Conservation (phyloP, 2,329 filamentous ascomycete species). For the Grosmannia clavigera region DNA sequence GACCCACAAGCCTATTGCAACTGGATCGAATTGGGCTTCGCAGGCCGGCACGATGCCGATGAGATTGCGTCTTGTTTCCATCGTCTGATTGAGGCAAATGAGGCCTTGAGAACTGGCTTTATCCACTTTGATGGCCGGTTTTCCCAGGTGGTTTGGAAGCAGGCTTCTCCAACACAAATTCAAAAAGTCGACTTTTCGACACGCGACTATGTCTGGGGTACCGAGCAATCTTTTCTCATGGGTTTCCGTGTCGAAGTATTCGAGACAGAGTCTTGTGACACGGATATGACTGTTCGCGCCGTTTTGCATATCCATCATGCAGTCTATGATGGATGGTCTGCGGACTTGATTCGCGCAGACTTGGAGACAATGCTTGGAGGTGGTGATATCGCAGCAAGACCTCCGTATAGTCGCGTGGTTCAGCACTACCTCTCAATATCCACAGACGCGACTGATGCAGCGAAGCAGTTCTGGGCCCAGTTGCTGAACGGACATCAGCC, state of each 20-base stretch:
- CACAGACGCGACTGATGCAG: conserved; percentile 20
- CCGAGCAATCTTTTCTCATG: conserved; percentile 28
- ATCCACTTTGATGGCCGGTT: conserved; percentile 39
- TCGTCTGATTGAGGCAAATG: conserved; percentile 40
- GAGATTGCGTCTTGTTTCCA: conserved; percentile 37
- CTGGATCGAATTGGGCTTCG: conserved; percentile 53
- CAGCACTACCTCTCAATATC: conserved; percentile 28
- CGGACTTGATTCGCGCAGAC: conserved; percentile 62
- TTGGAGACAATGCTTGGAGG: conserved; percentile 37
- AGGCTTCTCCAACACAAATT: conserved; percentile 31
- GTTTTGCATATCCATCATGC: conserved; percentile 64
- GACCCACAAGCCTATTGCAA: conserved; percentile 61
- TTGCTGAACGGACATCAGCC: conserved; percentile 46
- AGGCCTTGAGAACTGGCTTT: conserved; percentile 66
- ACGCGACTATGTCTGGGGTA: conserved; percentile 27
- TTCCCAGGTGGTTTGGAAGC: conserved; percentile 52
- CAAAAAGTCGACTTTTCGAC: conserved; percentile 22
- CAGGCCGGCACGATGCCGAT: conserved; percentile 19
- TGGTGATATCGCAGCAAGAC: conserved; percentile 23
- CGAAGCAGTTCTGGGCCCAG: conserved; percentile 57
- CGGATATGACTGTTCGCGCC: conserved; percentile 13
- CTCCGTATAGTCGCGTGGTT: conserved; percentile 50
- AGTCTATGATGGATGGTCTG: conserved; percentile 87
- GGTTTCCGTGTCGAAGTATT: conserved; percentile 52
- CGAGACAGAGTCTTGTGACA: not conserved